Evolutionary conservation across 371 early-diverging fungal species (phyloP).

Genomic region (Lichtheimia hyalospora): DNA sequence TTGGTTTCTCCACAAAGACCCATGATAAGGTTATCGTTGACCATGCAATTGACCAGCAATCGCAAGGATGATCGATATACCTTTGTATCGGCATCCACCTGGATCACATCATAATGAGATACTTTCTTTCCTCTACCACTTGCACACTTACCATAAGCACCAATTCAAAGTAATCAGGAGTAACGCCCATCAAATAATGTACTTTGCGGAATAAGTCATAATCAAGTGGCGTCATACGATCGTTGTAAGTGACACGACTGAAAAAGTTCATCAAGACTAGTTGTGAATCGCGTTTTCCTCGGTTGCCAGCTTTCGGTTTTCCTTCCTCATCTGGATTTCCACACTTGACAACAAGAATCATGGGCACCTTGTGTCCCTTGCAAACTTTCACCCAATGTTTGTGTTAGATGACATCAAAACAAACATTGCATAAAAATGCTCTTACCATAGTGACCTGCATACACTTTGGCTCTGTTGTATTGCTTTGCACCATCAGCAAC

Average conservation of each 20-base stretch:
- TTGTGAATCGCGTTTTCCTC: constrained; percentile 96
- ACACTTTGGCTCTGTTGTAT: constrained; percentile 87
- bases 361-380: constrained; percentile 62
- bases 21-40: constrained; percentile 80
- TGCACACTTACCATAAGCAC: constrained; percentile 71
- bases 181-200: constrained; percentile 72
- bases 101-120: background rate
- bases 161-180: constrained; percentile 81
- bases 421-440: background rate
- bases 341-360: constrained; percentile 82
- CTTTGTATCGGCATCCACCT: constrained; percentile 89
- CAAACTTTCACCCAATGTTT: constrained; percentile 30
- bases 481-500: constrained; percentile 84
- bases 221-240: constrained; percentile 84
- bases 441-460: constrained; percentile 83
- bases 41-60: constrained; percentile 75
- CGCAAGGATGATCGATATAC: constrained; percentile 75
- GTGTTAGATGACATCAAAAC: constrained; percentile 24
- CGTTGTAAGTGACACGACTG: constrained; percentile 77
- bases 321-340: constrained; percentile 71
- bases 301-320: constrained; percentile 79
- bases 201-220: constrained; percentile 84
- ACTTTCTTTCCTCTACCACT: too few relatives aligned
- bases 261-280: constrained; percentile 93
- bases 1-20: constrained; percentile 88